A percentile compares a stretch with the other conserved stretches of the same genome.
Conservation (phyloP, 2,329 filamentous ascomycete species). For the Endothia cerciana region DNA sequence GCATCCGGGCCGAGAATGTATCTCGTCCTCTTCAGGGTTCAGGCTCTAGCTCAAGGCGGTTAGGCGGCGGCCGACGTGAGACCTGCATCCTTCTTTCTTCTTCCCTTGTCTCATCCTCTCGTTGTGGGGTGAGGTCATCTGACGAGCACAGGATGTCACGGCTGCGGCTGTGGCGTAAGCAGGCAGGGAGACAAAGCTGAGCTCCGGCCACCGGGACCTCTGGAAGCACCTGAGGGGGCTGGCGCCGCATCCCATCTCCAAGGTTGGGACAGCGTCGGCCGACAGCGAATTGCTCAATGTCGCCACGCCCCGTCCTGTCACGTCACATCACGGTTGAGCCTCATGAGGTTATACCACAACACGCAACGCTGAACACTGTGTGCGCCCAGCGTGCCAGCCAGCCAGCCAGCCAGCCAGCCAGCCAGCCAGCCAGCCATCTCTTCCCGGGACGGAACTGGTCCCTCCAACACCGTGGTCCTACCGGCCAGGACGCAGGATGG, state of each 20-base stretch:
- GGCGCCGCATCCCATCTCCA: not conserved
- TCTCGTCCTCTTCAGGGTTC: too few species aligned
- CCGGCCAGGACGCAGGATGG: not conserved
- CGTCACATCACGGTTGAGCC: not conserved
- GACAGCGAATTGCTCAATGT: not conserved
- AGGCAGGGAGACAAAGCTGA: not conserved
- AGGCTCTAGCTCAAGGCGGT: not conserved
- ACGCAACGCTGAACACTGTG: not conserved
- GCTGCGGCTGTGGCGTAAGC: not conserved
- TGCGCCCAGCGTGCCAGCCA: too few species aligned
- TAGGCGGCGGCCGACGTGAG: not conserved
- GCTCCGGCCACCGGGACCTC: not conserved
- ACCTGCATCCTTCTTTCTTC: not conserved
- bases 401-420: too few species aligned
- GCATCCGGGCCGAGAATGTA: too few species aligned
- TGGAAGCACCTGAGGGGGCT: not conserved
- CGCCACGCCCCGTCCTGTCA: not conserved
- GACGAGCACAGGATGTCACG: not conserved
- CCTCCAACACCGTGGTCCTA: not conserved
- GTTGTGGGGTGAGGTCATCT: not conserved
- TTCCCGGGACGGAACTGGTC: not conserved
- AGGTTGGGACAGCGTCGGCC: not conserved
- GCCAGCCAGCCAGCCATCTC: too few species aligned
- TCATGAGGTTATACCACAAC: not conserved
- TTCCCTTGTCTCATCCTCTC: not conserved